Conservation (phyloP, 345 rosid genomes). For the Salix exigua region DNA sequence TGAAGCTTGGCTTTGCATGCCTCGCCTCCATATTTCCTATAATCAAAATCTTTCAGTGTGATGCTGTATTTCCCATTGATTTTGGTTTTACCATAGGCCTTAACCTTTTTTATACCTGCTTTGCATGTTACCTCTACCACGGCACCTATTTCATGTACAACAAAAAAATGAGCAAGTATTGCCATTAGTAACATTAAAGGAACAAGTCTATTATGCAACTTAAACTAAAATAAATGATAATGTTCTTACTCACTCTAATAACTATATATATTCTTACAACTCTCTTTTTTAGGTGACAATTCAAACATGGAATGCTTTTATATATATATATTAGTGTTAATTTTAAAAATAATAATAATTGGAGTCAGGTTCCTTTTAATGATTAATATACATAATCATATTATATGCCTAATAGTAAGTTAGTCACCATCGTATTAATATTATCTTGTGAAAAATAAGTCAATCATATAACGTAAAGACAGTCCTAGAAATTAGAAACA, state of each 20-base stretch:
- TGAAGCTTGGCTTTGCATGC: slow-evolving; percentile 38
- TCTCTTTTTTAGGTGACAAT: neutral
- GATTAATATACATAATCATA: neutral
- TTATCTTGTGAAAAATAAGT: neutral
- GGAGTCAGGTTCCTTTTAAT: too few relatives aligned
- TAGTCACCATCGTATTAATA: neutral
- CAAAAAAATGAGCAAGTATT: neutral
- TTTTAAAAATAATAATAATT: too few relatives aligned
- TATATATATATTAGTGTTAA: too few relatives aligned
- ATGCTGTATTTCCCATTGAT: slow-evolving; percentile 29
- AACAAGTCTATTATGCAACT: neutral
- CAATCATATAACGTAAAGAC: neutral
- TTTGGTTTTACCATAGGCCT: slow-evolving; percentile 32
- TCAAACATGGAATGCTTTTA: neutral
- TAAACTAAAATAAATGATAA: too few relatives aligned
- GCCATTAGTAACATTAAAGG: too few relatives aligned
- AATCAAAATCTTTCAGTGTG: slow-evolving; percentile 19
- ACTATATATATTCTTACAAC: neutral
- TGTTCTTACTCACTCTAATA: too few relatives aligned
- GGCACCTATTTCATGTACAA: slow-evolving; percentile 12
- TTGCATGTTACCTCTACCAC: slow-evolving; percentile 32
- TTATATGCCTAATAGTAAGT: neutral
- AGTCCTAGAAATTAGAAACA: neutral
- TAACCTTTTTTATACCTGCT: slow-evolving; percentile 13
- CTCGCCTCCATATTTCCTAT: slow-evolving; percentile 21